Percentiles rank a stretch among this genome's conserved stretches.
phyloP scores from a whole-genome alignment of 345 rosid genomes.

The Turnera subulata region DNA sequence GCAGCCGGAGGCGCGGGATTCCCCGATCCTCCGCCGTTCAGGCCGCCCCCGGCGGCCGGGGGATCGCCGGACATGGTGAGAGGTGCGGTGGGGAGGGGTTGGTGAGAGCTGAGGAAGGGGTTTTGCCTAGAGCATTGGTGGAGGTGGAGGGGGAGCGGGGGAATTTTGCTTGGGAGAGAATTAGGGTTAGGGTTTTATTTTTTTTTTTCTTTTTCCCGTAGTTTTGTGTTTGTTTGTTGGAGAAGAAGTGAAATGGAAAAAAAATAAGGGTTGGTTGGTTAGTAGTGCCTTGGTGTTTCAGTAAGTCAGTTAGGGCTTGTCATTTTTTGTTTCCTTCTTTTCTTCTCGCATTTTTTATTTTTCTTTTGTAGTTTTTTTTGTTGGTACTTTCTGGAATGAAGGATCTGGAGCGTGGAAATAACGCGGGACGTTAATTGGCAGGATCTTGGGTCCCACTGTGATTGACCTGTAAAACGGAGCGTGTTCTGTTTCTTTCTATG shows the following conservation, averaged over 20 bases:
- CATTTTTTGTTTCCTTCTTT: too few species aligned
- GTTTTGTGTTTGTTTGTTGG: neutral
- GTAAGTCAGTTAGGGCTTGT: too few species aligned
- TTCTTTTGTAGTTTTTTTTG: neutral
- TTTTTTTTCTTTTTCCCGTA: neutral
- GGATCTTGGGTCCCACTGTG: neutral
- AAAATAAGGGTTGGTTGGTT: too few species aligned
- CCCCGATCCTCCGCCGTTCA: conserved; percentile 10
- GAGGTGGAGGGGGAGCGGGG: conserved; percentile 3
- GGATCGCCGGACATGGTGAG: conserved; percentile 21
- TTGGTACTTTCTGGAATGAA: too few species aligned
- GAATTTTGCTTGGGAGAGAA: neutral
- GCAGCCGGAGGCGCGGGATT: neutral
- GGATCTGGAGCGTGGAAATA: neutral
- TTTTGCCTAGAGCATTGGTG: conserved; percentile 6
- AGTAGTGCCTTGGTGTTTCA: too few species aligned
- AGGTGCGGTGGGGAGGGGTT: neutral
- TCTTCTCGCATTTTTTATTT: neutral
- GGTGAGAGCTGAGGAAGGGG: neutral
- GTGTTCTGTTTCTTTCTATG: too few species aligned
- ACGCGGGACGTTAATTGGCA: neutral
- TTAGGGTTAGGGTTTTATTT: conserved; percentile 6
- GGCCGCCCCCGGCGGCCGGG: conserved; percentile 14
- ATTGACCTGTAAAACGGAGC: too few species aligned
- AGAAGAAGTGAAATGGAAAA: neutral